These are phyloP conservation scores for Mycena rebaudengoi DNA, from an alignment of 768 basidiomycete genomes.

Conservation along the genomic window DNA sequence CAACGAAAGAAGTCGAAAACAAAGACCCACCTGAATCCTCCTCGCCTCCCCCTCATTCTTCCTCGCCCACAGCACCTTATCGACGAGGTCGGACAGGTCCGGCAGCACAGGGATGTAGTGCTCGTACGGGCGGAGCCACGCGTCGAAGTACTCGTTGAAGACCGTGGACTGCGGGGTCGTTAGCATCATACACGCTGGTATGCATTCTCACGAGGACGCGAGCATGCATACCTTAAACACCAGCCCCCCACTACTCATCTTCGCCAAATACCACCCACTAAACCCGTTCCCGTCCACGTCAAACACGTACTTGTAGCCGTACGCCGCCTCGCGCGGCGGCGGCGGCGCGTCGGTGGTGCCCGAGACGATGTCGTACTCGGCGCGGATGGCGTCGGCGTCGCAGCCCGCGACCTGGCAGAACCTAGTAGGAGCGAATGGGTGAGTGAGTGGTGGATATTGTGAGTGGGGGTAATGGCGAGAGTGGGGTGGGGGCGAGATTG, in stretches of 20 bases:
- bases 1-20: too few species aligned
- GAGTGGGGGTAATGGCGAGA: too few species aligned
- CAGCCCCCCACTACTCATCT: conserved; percentile 6
- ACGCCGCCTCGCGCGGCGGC: conserved; percentile 16
- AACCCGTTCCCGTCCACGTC: conserved; percentile 26
- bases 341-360: neutral
- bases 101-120: conserved; percentile 26
- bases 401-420: conserved; percentile 22
- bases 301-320: conserved; percentile 23
- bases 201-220: neutral
- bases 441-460: too few species aligned
- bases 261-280: conserved; percentile 17
- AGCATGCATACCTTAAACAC: conserved; percentile 17
- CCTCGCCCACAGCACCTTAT: conserved; percentile 20
- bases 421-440: too few species aligned
- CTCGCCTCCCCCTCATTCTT: conserved; percentile 19
- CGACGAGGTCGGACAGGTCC: conserved; percentile 23
- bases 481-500: too few species aligned
- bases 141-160: conserved; percentile 24
- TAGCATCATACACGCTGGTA: too few species aligned
- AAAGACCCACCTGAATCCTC: conserved; percentile 13
- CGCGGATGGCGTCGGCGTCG: conserved; percentile 17
- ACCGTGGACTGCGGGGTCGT: conserved; percentile 11
- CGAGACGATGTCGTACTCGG: conserved; percentile 25
- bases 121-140: conserved; percentile 21